A percentile compares a stretch with the other conserved stretches of the same genome.
Evolutionary conservation across 1,139 yeast species (phyloP).

Genomic region (Candida smagusa): DNA sequence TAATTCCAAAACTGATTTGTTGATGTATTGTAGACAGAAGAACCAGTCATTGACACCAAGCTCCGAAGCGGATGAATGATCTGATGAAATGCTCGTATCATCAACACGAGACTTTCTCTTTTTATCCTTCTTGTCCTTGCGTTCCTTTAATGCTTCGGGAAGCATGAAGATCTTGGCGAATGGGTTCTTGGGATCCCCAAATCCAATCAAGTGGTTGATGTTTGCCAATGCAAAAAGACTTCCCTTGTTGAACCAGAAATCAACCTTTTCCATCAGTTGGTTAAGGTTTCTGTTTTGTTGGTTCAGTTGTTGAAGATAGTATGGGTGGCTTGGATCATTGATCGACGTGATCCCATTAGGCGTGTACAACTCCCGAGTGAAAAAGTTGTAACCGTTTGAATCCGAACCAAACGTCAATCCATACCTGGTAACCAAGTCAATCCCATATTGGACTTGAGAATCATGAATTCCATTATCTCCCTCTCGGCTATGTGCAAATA

Average conservation of each 20-base stretch:
- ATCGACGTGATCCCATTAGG: constrained; percentile 28
- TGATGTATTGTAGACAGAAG: constrained; percentile 49
- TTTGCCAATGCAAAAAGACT: constrained; percentile 74
- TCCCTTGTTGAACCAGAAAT: constrained; percentile 74
- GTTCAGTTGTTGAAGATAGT: constrained; percentile 25
- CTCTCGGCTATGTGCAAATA: constrained; percentile 25
- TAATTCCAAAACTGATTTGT: constrained; percentile 63
- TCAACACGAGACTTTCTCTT: constrained; percentile 47
- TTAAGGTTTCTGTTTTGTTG: constrained; percentile 18
- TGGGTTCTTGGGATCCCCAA: constrained; percentile 72
- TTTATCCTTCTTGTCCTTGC: constrained; percentile 68
- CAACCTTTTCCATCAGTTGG: constrained; percentile 53
- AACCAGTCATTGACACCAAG: constrained; percentile 59
- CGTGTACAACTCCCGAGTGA: constrained; percentile 48
- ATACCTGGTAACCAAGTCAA: constrained; percentile 63
- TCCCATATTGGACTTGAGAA: constrained; percentile 49
- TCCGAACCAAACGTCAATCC: constrained; percentile 72
- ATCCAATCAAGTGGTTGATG: constrained; percentile 69
- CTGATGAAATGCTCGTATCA: constrained; percentile 19
- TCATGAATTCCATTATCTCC: constrained; percentile 25
- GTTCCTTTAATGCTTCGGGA: constrained; percentile 67
- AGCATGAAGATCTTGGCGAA: constrained; percentile 69
- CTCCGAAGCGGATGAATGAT: constrained; percentile 33
- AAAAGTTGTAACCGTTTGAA: constrained; percentile 63
- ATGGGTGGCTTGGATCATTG: constrained; percentile 31